Base-by-base conservation (phyloP, 179 eudicot species). In the Vitellaria paradoxa region DNA sequence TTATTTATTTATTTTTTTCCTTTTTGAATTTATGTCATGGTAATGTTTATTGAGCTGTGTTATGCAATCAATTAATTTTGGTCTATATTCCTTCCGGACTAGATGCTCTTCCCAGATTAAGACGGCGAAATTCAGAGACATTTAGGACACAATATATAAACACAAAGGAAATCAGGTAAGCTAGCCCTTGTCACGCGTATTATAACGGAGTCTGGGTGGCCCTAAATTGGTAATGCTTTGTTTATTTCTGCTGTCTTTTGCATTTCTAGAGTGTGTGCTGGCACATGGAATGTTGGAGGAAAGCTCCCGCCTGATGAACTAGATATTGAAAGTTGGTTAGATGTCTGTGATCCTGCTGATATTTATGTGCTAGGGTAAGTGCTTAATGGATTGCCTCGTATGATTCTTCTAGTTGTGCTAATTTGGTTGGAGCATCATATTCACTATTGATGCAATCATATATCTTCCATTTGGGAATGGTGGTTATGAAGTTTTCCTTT, bases 201-300 rank as follows among this genome's bases (percentile, higher is more conserved):
- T 21, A 24, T 50, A 26, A 61, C 14, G 7, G 52, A 21, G 20
- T 46, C 24, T 50, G 21, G 55, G 60, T 68, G 68, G 45, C 73
- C 72, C 49, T 62, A 57, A 20, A 15, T 77, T 47, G 73, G 20
- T 14, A 37, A 20, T 42, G 12, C 72, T 13, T 76, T 17, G 10
- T 37, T 17, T 37, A 21, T 46, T 24, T 74, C 63, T 45, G 24
- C 63, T 75, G 50, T 52, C 2, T 21, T 72, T 77, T 55, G 65
- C 81, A 70, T 68, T 83, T 63, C 57, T 80, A 96, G 99, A 84
- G 77, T 92, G 85, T 89, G 97, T 74, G 97, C 78, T 77, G 92
- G 90, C 81, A 96, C 99, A 66, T 96, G 99, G 99, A 96, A 96
- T 87, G 95, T 91, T 76, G 98, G 90, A 40, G 99, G 98, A 81